Conservation (phyloP, 495 filamentous ascomycete genomes). For the Bacidia gigantensis region DNA sequence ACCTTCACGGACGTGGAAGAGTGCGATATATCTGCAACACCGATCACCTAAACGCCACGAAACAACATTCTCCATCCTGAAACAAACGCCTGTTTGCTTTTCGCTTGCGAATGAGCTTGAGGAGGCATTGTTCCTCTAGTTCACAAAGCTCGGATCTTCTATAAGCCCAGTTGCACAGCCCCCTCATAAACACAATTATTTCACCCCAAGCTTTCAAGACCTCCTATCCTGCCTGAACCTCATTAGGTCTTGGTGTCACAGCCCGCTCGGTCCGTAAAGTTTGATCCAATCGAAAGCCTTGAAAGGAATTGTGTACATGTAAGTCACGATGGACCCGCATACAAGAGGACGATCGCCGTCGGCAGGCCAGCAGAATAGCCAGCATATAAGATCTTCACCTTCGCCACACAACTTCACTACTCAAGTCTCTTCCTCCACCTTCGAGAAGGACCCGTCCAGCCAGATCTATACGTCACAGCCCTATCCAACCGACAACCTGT, state of each 20-base stretch:
- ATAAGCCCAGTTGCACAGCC: slow-evolving; percentile 12
- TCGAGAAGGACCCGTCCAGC: slow-evolving; percentile 4
- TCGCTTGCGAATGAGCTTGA: slow-evolving; percentile 6
- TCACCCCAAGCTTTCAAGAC: not conserved
- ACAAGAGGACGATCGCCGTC: slow-evolving; percentile 18
- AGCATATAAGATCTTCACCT: slow-evolving; percentile 18
- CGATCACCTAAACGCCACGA: not conserved
- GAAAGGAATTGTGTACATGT: not conserved
- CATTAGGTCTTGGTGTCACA: slow-evolving; percentile 8
- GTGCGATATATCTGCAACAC: not conserved
- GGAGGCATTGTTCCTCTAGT: slow-evolving; percentile 15
- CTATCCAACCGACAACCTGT: slow-evolving; percentile 10
- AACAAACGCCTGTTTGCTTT: slow-evolving; percentile 12
- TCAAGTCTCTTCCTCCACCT: slow-evolving; percentile 7
- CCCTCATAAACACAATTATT: not conserved
- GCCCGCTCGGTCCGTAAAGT: slow-evolving; percentile 9
- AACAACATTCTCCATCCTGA: slow-evolving; percentile 2
- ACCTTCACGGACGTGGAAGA: not conserved
- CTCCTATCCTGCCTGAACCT: slow-evolving; percentile 9
- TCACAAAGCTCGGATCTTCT: not conserved
- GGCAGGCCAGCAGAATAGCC: slow-evolving; percentile 14
- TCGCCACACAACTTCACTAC: slow-evolving; percentile 17
- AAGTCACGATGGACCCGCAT: slow-evolving; percentile 12
- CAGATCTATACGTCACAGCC: slow-evolving; percentile 10
- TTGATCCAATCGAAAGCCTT: slow-evolving; percentile 11